Conservation (phyloP, 176 grass and related monocot genomes). For the Saccharum officinarum region DNA sequence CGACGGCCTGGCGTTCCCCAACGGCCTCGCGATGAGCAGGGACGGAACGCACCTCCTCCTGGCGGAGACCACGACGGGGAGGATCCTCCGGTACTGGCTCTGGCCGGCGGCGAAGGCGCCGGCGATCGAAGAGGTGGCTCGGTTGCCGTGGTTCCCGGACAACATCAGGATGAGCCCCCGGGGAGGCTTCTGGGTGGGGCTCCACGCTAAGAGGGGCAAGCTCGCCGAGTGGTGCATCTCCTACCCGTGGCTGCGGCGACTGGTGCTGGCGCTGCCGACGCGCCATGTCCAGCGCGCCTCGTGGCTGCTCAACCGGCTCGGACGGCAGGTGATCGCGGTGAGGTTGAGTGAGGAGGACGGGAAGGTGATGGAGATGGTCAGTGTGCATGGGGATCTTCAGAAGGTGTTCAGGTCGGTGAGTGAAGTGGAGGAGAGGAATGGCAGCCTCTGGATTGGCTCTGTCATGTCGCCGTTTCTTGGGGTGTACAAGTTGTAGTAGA, state of each 20-base stretch:
- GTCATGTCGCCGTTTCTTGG: slow-evolving; percentile 54
- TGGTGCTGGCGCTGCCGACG: slow-evolving; percentile 16
- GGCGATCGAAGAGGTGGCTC: slow-evolving; percentile 19
- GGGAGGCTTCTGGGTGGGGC: slow-evolving; percentile 62
- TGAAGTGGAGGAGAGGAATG: slow-evolving; percentile 54
- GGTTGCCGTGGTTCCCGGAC: slow-evolving; percentile 51
- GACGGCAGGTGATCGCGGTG: slow-evolving; percentile 35
- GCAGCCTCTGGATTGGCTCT: slow-evolving; percentile 45
- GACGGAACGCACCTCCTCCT: slow-evolving; percentile 58
- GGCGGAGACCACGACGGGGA: slow-evolving; percentile 56
- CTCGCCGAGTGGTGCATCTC: slow-evolving; percentile 39
- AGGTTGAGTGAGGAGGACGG: slow-evolving; percentile 45
- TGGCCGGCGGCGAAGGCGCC: background rate
- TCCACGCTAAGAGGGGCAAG: slow-evolving; percentile 53
- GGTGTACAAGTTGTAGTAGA: background rate
- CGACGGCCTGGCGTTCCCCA: slow-evolving; percentile 56
- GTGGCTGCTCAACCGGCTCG: background rate
- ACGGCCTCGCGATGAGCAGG: slow-evolving; percentile 57
- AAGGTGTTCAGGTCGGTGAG: slow-evolving; percentile 34
- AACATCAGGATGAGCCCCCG: slow-evolving; percentile 69
- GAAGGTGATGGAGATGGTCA: slow-evolving; percentile 4
- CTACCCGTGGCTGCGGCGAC: slow-evolving; percentile 13
- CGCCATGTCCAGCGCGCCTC: slow-evolving; percentile 3
- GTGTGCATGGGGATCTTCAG: background rate
- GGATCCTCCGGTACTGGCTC: slow-evolving; percentile 54